Evolutionary conservation across 208 protist species (phyloP).

Genomic region (Trypanosomatidae sp.): DNA sequence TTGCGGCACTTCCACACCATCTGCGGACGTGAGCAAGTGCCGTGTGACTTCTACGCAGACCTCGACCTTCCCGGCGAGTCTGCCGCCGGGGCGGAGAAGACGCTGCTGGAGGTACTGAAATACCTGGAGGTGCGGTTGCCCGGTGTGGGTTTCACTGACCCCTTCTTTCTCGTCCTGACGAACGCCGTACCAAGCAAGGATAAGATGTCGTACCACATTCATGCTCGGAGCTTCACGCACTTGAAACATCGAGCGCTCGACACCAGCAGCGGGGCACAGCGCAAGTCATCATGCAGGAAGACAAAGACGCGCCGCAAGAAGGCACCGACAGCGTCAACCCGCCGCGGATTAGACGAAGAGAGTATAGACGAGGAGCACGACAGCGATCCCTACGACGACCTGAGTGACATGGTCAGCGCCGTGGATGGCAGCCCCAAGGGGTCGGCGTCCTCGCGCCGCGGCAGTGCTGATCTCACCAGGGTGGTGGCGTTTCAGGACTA

Average conservation of each 20-base stretch:
- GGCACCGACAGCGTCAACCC: background rate
- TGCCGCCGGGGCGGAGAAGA: conserved; percentile 38
- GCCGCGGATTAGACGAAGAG: conserved; percentile 2
- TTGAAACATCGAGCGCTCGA: background rate
- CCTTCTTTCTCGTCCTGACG: conserved; percentile 76
- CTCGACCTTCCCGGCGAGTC: conserved; percentile 62
- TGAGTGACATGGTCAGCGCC: conserved; percentile 42
- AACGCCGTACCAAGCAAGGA: conserved; percentile 52
- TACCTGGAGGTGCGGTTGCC: conserved; percentile 79
- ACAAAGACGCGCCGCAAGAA: background rate
- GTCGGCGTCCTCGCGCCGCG: background rate
- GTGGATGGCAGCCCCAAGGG: conserved; percentile 29
- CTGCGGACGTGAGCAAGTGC: conserved; percentile 73
- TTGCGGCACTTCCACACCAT: conserved; percentile 70
- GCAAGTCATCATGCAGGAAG: background rate
- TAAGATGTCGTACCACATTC: conserved; percentile 81
- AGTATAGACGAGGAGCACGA: conserved; percentile 6
- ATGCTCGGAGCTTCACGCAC: conserved; percentile 68
- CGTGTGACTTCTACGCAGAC: conserved; percentile 86
- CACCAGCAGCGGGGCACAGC: background rate
- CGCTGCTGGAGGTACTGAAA: conserved; percentile 71
- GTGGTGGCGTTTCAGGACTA: conserved; percentile 83
- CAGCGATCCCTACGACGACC: conserved; percentile 32
- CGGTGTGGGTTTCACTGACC: conserved; percentile 70
- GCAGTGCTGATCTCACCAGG: conserved; percentile 10